These are phyloP conservation scores for Trichoderma reesei DNA, from an alignment of 495 filamentous ascomycete species.

Conservation along the genomic window DNA sequence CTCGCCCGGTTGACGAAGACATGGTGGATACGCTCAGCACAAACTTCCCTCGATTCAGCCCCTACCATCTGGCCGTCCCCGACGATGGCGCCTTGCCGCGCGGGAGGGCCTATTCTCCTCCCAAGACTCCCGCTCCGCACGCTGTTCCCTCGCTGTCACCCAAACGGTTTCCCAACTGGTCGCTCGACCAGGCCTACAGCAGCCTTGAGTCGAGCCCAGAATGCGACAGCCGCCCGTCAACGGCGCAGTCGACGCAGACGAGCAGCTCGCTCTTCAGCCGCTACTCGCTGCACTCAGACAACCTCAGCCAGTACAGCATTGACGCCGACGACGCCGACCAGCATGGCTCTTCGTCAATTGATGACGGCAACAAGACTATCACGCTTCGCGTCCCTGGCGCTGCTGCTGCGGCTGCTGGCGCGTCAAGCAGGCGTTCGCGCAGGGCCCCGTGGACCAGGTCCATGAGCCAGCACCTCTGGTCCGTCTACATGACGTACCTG, in stretches of 20 bases:
- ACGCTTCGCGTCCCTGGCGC: slow-evolving; percentile 13
- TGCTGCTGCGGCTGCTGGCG: too few relatives aligned
- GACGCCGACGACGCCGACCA: slow-evolving; percentile 28
- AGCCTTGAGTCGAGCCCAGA: slow-evolving; percentile 41
- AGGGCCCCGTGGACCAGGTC: slow-evolving; percentile 67
- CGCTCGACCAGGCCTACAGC: slow-evolving; percentile 32
- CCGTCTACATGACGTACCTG: slow-evolving; percentile 76
- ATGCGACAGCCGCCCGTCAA: slow-evolving; percentile 42
- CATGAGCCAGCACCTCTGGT: slow-evolving; percentile 92
- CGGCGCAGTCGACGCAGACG: slow-evolving; percentile 39
- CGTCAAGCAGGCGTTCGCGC: slow-evolving; percentile 19
- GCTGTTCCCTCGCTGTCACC: slow-evolving; percentile 23
- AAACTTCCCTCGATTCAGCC: slow-evolving; percentile 14
- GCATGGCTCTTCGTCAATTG: slow-evolving; percentile 9
- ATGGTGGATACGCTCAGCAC: slow-evolving; percentile 16
- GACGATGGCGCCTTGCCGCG: slow-evolving; percentile 12
- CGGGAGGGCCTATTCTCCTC: slow-evolving; percentile 28
- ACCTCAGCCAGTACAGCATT: slow-evolving; percentile 33
- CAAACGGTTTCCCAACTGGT: slow-evolving; percentile 38
- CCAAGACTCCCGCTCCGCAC: slow-evolving; percentile 37
- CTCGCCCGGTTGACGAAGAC: slow-evolving; percentile 23
- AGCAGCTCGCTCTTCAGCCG: slow-evolving; percentile 39
- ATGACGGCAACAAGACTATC: slow-evolving; percentile 10
- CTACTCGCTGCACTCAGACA: slow-evolving; percentile 38
- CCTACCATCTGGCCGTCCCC: background rate